phyloP scores from a whole-genome alignment of 768 basidiomycete species.

The Cystobasidium ongulense region DNA sequence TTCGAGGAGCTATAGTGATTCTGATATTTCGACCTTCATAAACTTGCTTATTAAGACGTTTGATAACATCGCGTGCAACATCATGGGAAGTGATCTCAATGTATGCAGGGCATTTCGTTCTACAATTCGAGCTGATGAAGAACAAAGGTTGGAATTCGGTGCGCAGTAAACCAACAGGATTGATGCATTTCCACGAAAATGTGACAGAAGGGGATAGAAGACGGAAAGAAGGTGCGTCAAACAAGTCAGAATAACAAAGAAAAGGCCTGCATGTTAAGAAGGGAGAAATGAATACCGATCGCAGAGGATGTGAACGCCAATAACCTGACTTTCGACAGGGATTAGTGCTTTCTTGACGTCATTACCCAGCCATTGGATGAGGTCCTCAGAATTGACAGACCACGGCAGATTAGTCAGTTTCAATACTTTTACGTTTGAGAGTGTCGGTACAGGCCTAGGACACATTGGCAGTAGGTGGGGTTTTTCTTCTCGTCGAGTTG shows the following conservation, averaged over 20 bases:
- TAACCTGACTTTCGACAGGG: not conserved
- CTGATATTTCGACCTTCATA: not conserved
- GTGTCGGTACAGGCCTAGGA: not conserved
- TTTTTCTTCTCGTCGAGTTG: not conserved
- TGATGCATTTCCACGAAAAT: not conserved
- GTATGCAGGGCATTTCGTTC: conserved; percentile 19
- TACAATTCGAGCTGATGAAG: conserved; percentile 19
- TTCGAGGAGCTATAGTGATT: not conserved
- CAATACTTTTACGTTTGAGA: not conserved
- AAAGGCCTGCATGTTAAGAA: too few relatives aligned
- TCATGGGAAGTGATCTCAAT: not conserved
- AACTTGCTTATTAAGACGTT: not conserved
- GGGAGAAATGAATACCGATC: conserved; percentile 3
- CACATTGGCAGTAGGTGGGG: not conserved
- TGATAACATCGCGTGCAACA: not conserved
- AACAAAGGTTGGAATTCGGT: too few relatives aligned
- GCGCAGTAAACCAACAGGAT: not conserved
- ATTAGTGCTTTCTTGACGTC: not conserved
- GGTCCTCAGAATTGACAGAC: not conserved
- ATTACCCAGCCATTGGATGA: conserved; percentile 3
- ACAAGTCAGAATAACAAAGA: not conserved
- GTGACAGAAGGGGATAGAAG: not conserved
- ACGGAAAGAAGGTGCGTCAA: not conserved
- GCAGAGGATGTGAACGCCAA: conserved; percentile 21
- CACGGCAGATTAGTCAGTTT: conserved; percentile 20